A percentile compares a stretch with the other conserved stretches of the same genome.
phyloP scores from a whole-genome alignment of 805 yeast species.

The Suhomyces tanzawaensis region DNA sequence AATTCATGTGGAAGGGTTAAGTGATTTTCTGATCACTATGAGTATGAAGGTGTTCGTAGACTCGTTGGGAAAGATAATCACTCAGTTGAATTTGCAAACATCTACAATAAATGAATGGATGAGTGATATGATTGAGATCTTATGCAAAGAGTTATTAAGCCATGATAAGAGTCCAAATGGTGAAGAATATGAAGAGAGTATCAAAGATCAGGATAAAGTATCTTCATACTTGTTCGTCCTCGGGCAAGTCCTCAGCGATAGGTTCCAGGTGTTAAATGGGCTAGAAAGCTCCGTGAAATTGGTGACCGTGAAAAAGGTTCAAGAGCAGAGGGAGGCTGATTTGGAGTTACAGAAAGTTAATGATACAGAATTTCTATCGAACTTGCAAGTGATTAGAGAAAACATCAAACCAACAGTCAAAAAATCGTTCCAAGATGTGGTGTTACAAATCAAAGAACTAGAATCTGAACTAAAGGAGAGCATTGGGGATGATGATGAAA shows the following conservation, averaged over 20 bases:
- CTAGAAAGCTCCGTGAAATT: constrained; percentile 21
- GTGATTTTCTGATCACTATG: constrained; percentile 18
- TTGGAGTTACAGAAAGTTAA: constrained; percentile 24
- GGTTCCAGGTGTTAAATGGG: constrained; percentile 41
- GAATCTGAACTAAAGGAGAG: constrained; percentile 25
- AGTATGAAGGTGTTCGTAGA: constrained; percentile 20
- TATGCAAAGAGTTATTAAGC: constrained; percentile 49
- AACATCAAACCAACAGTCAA: constrained; percentile 31
- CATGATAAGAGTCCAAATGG: constrained; percentile 57
- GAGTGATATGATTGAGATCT: constrained; percentile 36
- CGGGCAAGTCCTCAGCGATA: constrained; percentile 44
- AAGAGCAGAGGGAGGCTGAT: constrained; percentile 19
- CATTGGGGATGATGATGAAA: constrained; percentile 11
- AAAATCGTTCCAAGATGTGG: constrained; percentile 33
- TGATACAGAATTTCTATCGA: constrained; percentile 24
- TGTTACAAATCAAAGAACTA: constrained; percentile 25
- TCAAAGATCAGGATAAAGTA: constrained; percentile 72
- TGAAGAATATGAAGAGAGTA: constrained; percentile 72
- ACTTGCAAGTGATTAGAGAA: constrained; percentile 17
- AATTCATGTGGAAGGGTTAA: constrained; percentile 17
- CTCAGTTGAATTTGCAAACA: constrained; percentile 52
- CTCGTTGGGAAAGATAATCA: constrained; percentile 17
- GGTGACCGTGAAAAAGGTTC: constrained; percentile 14
- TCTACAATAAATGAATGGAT: constrained; percentile 52
- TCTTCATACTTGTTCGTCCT: constrained; percentile 56